Evolutionary conservation across 257 asterid genomes (phyloP), one percentile per base, ranked within the genome.

Genomic region (Penstemon newberryi): DNA sequence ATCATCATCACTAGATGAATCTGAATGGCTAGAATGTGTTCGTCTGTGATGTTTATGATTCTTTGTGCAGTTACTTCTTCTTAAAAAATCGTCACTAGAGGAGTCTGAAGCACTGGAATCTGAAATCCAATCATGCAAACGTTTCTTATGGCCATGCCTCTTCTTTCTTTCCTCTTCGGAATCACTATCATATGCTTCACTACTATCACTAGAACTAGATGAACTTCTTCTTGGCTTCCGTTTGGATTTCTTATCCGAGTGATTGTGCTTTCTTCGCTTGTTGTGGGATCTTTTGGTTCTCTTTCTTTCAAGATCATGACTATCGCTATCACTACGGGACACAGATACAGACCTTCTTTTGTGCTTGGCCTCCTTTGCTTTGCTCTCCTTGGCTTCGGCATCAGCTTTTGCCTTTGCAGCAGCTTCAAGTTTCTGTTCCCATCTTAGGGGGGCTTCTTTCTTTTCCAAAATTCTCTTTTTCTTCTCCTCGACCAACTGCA

Each of bases 391-490:
- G 66, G 87, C 89, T 83, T 89, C 90, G 39, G 88, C 86, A 75
- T 86, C 95, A 60, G 91, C 93, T 79, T 71, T 79, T 40, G 90
- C 92, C 70, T 77, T 84, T 25, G 83, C 95, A 56, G 93, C 95
- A 59, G 97, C 95, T 85, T 94, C 99, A 59, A 94, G 96, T 70
- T 86, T 94, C 75, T 89, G 96, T 78, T 94, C 95, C 99, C 99
- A 94, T 81, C 83, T 91, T 83, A 94, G 60, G 18, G 89, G 96
- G 64, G 96, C 97, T 76, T 94, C 96, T 71, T 84, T 94, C 86
- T 85, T 89, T 8, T 90, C 99, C 80, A 89, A 63, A 8, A 85
- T 86, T 81, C 89, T 82, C 87, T 70, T 91, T 73, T 91, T 91
- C 84, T 89, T 94, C 78, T 91, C 99, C 95, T 94, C 99, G 55